Evolutionary conservation across 192 early-diverging fungal species (phyloP).

Genomic region (Mortierella claussenii): DNA sequence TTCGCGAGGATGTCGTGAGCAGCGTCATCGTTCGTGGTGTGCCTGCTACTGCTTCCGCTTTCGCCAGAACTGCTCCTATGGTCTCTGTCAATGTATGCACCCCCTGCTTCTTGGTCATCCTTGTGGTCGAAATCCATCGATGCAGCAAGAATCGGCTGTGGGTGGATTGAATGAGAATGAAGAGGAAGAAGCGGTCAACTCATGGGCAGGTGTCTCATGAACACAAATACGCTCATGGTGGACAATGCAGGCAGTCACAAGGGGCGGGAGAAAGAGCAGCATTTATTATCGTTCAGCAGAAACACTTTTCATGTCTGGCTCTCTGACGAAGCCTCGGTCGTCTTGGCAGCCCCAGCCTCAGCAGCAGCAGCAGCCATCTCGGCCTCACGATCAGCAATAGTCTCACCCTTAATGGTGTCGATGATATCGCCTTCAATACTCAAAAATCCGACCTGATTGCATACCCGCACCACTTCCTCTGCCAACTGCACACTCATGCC

Average conservation of each 20-base stretch:
- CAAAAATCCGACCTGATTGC: conserved; percentile 78
- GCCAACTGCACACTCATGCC: conserved; percentile 75
- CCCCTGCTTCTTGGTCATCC: conserved; percentile 7
- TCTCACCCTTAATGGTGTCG: conserved; percentile 56
- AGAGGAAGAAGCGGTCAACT: background rate
- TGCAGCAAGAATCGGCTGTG: too few species aligned
- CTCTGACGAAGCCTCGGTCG: background rate
- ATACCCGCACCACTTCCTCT: conserved; percentile 79
- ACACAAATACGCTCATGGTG: too few species aligned
- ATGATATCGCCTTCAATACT: conserved; percentile 55
- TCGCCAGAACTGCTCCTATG: background rate
- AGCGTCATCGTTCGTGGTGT: background rate
- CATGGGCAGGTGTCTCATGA: too few species aligned
- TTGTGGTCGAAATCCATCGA: conserved; percentile 18
- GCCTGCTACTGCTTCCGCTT: background rate
- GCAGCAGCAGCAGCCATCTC: conserved; percentile 42
- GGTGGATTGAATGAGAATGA: background rate
- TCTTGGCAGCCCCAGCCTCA: background rate
- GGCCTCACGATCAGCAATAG: conserved; percentile 46
- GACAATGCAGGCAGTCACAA: too few species aligned
- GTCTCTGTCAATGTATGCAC: too few species aligned
- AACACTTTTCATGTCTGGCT: too few species aligned
- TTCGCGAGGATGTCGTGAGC: conserved; percentile 10
- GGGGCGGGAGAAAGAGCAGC: too few species aligned
- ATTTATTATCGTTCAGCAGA: too few species aligned